Percentiles rank a stretch among this genome's conserved stretches.
Conservation (phyloP, 495 filamentous ascomycete species). For the Acidiella bohemica region DNA sequence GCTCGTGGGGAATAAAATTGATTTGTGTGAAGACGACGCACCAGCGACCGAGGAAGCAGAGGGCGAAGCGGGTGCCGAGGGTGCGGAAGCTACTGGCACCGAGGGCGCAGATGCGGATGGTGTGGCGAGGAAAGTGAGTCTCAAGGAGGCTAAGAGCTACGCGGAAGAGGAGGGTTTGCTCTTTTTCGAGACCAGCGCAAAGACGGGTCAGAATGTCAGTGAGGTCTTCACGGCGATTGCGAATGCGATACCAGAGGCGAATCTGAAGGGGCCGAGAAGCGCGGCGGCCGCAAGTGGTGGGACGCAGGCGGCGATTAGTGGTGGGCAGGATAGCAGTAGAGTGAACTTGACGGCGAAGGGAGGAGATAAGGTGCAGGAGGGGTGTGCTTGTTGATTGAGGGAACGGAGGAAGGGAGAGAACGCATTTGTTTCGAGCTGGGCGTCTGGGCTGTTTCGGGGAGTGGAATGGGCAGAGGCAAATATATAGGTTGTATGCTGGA, state of each 20-base stretch:
- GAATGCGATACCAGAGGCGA: slow-evolving; percentile 91
- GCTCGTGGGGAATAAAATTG: slow-evolving; percentile 93
- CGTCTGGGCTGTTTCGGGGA: too few relatives aligned
- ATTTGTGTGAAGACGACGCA: slow-evolving; percentile 46
- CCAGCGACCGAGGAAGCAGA: slow-evolving; percentile 28
- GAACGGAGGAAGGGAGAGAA: too few relatives aligned
- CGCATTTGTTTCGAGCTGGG: too few relatives aligned
- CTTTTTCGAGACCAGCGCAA: slow-evolving; percentile 97
- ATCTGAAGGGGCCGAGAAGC: slow-evolving; percentile 68
- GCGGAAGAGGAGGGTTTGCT: slow-evolving; percentile 86
- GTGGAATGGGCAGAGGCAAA: too few relatives aligned
- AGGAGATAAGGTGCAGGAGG: slow-evolving; percentile 54
- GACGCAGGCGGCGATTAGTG: slow-evolving; percentile 29
- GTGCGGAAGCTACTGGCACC: slow-evolving; percentile 37
- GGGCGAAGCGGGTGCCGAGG: slow-evolving; percentile 29
- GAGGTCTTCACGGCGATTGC: slow-evolving; percentile 98
- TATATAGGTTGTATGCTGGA: too few relatives aligned
- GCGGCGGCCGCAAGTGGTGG: slow-evolving; percentile 37
- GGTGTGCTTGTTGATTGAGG: slow-evolving; percentile 75
- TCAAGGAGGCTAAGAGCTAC: slow-evolving; percentile 78
- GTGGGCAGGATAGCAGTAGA: slow-evolving; percentile 45
- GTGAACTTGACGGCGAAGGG: slow-evolving; percentile 55
- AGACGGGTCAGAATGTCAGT: slow-evolving; percentile 83
- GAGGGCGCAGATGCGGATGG: slow-evolving; percentile 25
- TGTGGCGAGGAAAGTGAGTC: slow-evolving; percentile 75